Base-by-base conservation (phyloP, 495 filamentous ascomycete species). In the Penicillium ochrochloron region DNA sequence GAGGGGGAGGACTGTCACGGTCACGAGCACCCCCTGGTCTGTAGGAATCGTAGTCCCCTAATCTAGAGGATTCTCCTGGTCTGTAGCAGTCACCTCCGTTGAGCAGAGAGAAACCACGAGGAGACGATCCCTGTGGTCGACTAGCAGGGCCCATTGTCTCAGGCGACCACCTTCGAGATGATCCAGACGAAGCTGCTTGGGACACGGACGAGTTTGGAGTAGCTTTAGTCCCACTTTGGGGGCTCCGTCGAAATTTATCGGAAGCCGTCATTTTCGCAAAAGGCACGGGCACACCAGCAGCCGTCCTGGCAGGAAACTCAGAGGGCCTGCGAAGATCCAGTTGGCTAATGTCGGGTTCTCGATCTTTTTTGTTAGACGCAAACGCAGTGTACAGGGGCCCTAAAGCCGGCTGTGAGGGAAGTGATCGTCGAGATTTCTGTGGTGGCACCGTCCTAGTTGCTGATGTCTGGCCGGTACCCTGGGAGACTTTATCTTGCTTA, bases 311-410 rank as follows among this genome's bases (percentile, higher is more conserved):
- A 19, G 59, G 48, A 65, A 70, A 72, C n/a, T 81, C 72, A 35
- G 75, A 69, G 31, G 76, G 76, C 63, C 73, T 69, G 46, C 75
- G 66, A 7, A 85, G 70, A 10, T 80, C 64, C 25, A 85, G 54
- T 33, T 77, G 63, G 51, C 62, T 75, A 25, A 77, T 68, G 59
- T 88, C 81, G 5, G 81, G 83, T 15, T 74, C 76, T 5, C 70
- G 70, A 59, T 86, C 81, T 11, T 75, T 35, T 41, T 56, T 56
- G 10, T 21, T 23, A 17, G 53, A 14, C 14, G 21, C 34, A 21
- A 56, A 56, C 11, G 19, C 53, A 21, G 53, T 35, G 29, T 23
- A 35, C 4, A 37, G 53, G 1, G 33, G 53, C 4, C 53, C 25
- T 21, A 17, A 34, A 9, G 53, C 34, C 3, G 25, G 10, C 53